A percentile compares a stretch with the other conserved stretches of the same genome.
phyloP scores from a whole-genome alignment of 2,329 filamentous ascomycete species.

The Kalmusia sp. region DNA sequence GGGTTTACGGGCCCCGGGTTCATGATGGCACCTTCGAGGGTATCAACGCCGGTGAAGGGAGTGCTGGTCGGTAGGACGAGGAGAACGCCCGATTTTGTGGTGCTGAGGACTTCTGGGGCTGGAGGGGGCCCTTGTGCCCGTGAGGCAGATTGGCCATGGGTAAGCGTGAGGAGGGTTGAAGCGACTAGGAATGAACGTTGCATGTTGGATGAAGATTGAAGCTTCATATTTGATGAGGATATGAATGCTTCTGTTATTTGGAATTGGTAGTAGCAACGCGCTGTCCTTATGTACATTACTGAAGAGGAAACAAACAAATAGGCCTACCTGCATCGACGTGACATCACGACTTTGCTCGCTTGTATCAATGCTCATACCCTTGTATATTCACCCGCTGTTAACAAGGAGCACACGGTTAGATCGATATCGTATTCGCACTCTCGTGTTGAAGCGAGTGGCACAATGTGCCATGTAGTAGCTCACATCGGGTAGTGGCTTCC shows the following conservation, averaged over 20 bases:
- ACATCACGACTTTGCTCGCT: background rate
- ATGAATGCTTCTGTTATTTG: no score
- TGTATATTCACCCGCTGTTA: background rate
- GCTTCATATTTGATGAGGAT: background rate
- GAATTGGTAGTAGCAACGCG: no score
- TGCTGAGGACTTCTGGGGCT: constrained; percentile 19
- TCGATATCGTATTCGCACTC: background rate
- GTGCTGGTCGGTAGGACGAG: constrained; percentile 24
- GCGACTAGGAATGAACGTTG: background rate
- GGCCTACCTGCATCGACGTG: no score
- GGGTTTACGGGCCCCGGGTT: constrained; percentile 25
- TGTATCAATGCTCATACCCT: background rate
- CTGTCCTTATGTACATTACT: no score
- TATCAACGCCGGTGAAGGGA: constrained; percentile 28
- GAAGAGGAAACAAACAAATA: no score
- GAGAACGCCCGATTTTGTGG: constrained; percentile 31
- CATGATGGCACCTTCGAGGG: constrained; percentile 35
- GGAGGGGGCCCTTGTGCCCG: constrained; percentile 20
- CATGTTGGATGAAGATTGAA: background rate
- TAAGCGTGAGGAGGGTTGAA: background rate
- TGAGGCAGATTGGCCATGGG: background rate
- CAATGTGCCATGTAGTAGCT: background rate
- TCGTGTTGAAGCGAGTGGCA: background rate
- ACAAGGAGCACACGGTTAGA: background rate
- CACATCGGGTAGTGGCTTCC: background rate